A percentile compares a stretch with the other conserved stretches of the same genome.
Evolutionary conservation across 768 basidiomycete genomes (phyloP).

Genomic region (Amanita pallidorosea): DNA sequence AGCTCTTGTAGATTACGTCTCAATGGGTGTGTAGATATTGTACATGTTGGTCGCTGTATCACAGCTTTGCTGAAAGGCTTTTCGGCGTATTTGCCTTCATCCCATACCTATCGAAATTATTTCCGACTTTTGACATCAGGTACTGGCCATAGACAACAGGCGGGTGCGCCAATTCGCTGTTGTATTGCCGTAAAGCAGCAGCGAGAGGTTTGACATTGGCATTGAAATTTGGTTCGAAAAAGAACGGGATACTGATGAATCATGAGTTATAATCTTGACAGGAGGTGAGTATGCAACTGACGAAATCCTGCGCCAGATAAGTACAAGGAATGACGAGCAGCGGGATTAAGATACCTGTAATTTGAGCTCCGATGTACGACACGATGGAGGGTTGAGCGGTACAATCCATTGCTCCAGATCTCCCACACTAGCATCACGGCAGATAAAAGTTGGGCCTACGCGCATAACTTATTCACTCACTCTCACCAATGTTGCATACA

Average conservation of each 20-base stretch:
- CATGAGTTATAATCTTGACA: background rate
- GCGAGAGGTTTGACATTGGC: constrained; percentile 57
- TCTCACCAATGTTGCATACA: constrained; percentile 90
- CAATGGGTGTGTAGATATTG: background rate
- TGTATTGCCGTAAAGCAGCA: constrained; percentile 40
- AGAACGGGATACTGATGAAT: constrained; percentile 71
- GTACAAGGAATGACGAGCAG: constrained; percentile 3
- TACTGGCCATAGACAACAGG: constrained; percentile 73
- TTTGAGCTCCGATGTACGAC: constrained; percentile 71
- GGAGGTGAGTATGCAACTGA: constrained; percentile 24
- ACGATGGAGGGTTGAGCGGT: constrained; percentile 79
- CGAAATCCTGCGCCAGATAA: constrained; percentile 47
- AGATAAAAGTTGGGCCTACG: background rate
- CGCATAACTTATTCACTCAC: constrained; percentile 29
- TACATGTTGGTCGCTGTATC: background rate
- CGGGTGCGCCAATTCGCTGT: constrained; percentile 14
- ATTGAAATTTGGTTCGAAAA: constrained; percentile 86
- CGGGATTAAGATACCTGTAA: constrained; percentile 39
- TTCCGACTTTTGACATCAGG: constrained; percentile 58
- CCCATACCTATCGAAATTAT: constrained; percentile 47
- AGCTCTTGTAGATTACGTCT: background rate
- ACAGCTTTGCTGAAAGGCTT: constrained; percentile 11
- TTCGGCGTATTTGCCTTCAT: constrained; percentile 11
- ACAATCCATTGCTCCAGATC: constrained; percentile 81
- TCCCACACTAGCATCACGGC: constrained; percentile 62